Conservation (phyloP, 768 basidiomycete genomes). For the Termitomyces sp. region DNA sequence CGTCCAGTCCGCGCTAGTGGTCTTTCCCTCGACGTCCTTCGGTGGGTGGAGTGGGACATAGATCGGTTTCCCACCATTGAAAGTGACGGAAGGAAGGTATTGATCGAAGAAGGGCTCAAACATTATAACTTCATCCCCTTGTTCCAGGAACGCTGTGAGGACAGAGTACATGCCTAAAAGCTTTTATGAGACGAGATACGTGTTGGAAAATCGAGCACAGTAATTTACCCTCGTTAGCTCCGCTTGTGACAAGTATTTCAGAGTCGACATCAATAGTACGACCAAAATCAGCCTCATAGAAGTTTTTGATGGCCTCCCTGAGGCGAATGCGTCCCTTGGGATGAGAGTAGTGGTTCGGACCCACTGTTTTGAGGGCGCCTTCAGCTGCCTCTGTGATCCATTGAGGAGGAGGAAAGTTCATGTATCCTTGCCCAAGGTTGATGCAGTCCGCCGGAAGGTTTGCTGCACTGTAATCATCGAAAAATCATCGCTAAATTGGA, state of each 20-base stretch:
- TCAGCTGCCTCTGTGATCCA: conserved; percentile 78
- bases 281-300: conserved; percentile 67
- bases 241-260: conserved; percentile 93
- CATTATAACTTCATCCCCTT: conserved; percentile 96
- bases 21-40: conserved; percentile 35
- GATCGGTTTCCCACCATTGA: conserved; percentile 91
- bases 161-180: conserved; percentile 86
- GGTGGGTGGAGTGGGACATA: conserved; percentile 96
- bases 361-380: conserved; percentile 57
- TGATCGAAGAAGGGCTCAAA: conserved; percentile 99
- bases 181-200: background rate
- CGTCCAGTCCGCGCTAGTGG: conserved; percentile 78
- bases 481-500: conserved; percentile 5
- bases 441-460: conserved; percentile 91
- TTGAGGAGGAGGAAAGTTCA: conserved; percentile 85
- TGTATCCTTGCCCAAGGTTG: conserved; percentile 94
- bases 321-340: conserved; percentile 87
- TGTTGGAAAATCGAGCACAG: background rate
- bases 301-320: conserved; percentile 79
- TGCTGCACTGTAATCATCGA: conserved; percentile 51
- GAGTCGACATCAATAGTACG: conserved; percentile 77
- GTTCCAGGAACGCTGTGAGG: conserved; percentile 86
- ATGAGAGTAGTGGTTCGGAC: conserved; percentile 85
- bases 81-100: conserved; percentile 87
- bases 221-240: conserved; percentile 89